Conservation (phyloP, 768 basidiomycete genomes). For the Pulveroboletus sp. region DNA sequence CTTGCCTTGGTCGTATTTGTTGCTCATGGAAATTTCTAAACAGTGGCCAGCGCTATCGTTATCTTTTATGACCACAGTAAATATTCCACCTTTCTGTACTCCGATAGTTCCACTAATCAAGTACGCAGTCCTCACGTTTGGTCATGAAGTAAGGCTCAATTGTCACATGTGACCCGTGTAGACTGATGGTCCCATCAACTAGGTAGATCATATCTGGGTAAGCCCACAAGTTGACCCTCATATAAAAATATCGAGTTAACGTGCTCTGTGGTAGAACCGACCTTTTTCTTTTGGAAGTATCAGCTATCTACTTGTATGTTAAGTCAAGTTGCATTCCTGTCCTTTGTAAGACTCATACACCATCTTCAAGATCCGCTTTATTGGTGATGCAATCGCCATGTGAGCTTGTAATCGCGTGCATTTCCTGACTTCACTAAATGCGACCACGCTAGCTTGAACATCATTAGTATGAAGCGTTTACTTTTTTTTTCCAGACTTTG, state of each 20-base stretch:
- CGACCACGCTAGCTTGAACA: constrained; percentile 4
- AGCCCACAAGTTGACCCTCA: background rate
- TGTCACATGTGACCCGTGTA: background rate
- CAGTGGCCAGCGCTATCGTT: constrained; percentile 6
- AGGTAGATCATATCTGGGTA: constrained; percentile 23
- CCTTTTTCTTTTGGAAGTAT: constrained; percentile 13
- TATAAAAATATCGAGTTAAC: background rate
- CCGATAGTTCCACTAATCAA: background rate
- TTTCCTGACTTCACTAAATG: background rate
- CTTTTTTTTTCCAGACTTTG: background rate
- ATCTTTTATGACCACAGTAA: constrained; percentile 21
- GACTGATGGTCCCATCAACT: background rate
- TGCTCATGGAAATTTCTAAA: background rate
- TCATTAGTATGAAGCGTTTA: constrained; percentile 1
- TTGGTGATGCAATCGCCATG: constrained; percentile 19
- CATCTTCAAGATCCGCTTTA: constrained; percentile 19
- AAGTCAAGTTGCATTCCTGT: background rate
- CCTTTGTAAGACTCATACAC: background rate
- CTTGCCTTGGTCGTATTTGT: background rate
- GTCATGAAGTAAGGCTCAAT: constrained; percentile 11
- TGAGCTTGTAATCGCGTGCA: background rate
- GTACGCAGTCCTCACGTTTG: constrained; percentile 11
- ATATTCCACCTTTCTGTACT: background rate
- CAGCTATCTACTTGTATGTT: constrained; percentile 19
- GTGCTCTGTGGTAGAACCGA: constrained; percentile 1